These are phyloP conservation scores for Triadica sebifera DNA, from an alignment of 345 rosid genomes.

Conservation along the genomic window DNA sequence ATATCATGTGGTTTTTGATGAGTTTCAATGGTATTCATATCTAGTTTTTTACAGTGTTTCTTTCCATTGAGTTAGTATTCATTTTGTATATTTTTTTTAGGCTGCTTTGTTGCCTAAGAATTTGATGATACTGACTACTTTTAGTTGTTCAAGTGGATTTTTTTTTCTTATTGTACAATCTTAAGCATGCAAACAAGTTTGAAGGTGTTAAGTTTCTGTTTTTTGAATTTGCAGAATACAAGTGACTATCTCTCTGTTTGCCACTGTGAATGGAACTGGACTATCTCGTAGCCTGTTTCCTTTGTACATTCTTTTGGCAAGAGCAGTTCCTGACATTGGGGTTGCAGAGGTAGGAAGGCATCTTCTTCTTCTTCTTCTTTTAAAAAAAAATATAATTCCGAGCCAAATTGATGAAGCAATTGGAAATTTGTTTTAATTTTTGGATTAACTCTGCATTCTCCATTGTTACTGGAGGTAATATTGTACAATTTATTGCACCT, in stretches of 20 bases:
- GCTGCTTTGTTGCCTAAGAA: not conserved
- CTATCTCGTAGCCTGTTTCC: conserved; percentile 63
- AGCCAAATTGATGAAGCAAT: conserved; percentile 1
- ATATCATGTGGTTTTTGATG: not conserved
- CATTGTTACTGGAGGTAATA: conserved; percentile 4
- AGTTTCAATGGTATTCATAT: not conserved
- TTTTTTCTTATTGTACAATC: conserved; percentile 14
- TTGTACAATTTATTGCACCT: conserved; percentile 4
- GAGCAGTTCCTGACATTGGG: conserved; percentile 55
- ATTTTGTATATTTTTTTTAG: not conserved
- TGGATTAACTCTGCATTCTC: not conserved
- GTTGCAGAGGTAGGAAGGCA: conserved; percentile 54
- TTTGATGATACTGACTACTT: not conserved
- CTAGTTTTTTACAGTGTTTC: not conserved
- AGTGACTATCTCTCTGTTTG: conserved; percentile 57
- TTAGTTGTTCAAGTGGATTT: conserved; percentile 9
- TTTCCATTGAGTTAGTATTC: not conserved
- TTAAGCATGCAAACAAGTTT: conserved; percentile 5
- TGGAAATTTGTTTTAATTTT: not conserved
- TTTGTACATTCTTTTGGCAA: conserved; percentile 72
- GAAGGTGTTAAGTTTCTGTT: conserved; percentile 28
- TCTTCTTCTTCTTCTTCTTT: not conserved
- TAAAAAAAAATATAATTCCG: not conserved
- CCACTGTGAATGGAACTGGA: conserved; percentile 47
- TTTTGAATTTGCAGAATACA: conserved; percentile 59